A percentile compares a stretch with the other conserved stretches of the same genome.
Conservation (phyloP, 306 rosid genomes). For the Canavalia ensiformis region DNA sequence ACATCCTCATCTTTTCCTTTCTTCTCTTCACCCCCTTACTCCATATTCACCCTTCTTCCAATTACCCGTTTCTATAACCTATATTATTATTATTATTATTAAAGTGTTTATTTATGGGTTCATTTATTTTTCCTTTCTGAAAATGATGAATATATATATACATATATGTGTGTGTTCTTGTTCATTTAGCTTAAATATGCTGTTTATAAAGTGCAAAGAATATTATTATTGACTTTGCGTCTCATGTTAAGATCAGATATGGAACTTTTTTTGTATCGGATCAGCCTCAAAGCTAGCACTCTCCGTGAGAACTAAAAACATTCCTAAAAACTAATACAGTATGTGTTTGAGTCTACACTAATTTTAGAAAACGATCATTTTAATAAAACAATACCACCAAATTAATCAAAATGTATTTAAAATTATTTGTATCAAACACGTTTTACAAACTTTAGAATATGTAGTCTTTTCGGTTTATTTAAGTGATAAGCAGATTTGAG, state of each 20-base stretch:
- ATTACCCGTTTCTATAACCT: background rate
- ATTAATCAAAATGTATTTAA: background rate
- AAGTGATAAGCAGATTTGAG: background rate
- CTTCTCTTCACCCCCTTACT: background rate
- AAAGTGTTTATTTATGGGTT: background rate
- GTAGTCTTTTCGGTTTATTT: background rate
- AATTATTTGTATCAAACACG: background rate
- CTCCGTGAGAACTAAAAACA: background rate
- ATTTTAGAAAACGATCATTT: background rate
- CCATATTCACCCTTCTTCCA: no score
- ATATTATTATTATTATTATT: background rate
- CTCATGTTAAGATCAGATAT: background rate
- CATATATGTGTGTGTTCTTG: background rate
- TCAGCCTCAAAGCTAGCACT: background rate
- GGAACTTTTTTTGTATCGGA: background rate
- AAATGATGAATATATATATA: background rate
- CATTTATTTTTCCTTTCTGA: background rate
- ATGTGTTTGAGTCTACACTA: background rate
- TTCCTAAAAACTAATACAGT: background rate
- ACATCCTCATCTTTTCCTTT: background rate
- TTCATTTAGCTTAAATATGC: slow-evolving; percentile 5
- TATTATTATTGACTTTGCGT: slow-evolving; percentile 1
- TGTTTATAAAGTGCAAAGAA: background rate
- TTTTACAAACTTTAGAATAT: background rate
- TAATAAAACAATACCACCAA: no score